These are phyloP conservation scores for Isabelozyma rhagii DNA, from an alignment of 805 yeast species.

Conservation along the genomic window DNA sequence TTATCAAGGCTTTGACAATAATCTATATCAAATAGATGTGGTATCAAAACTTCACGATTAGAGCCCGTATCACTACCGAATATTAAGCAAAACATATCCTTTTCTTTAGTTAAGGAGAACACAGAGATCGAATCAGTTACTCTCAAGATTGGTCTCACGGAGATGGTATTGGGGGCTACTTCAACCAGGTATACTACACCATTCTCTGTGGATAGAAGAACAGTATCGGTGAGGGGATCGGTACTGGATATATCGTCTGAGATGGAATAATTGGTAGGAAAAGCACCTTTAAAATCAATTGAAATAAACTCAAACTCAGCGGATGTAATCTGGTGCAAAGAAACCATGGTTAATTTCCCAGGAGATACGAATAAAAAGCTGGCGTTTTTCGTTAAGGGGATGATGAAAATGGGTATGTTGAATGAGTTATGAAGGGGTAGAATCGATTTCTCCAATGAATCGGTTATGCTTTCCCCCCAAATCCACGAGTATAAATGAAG, in stretches of 20 bases:
- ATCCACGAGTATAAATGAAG: constrained; percentile 40
- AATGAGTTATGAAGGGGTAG: constrained; percentile 40
- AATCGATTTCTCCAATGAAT: constrained; percentile 29
- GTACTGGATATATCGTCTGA: constrained; percentile 8
- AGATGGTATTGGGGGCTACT: constrained; percentile 12
- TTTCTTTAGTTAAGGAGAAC: constrained; percentile 21
- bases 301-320: constrained; percentile 39
- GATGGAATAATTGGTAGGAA: constrained; percentile 39
- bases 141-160: constrained; percentile 26
- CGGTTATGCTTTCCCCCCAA: constrained; percentile 20
- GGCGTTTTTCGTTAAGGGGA: constrained; percentile 34
- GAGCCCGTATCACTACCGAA: constrained; percentile 42
- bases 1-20: not conserved
- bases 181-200: constrained; percentile 32
- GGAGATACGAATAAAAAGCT: constrained; percentile 39
- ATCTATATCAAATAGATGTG: constrained; percentile 16
- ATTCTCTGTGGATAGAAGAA: constrained; percentile 30
- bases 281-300: constrained; percentile 21
- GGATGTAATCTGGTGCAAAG: constrained; percentile 44
- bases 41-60: constrained; percentile 32
- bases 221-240: constrained; percentile 16
- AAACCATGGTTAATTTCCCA: constrained; percentile 29
- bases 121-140: constrained; percentile 35
- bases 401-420: constrained; percentile 39
- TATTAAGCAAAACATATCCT: constrained; percentile 18